Evolutionary conservation across 169 alveolate genomes (phyloP).

Genomic region (Plasmodium billcollinsi): DNA sequence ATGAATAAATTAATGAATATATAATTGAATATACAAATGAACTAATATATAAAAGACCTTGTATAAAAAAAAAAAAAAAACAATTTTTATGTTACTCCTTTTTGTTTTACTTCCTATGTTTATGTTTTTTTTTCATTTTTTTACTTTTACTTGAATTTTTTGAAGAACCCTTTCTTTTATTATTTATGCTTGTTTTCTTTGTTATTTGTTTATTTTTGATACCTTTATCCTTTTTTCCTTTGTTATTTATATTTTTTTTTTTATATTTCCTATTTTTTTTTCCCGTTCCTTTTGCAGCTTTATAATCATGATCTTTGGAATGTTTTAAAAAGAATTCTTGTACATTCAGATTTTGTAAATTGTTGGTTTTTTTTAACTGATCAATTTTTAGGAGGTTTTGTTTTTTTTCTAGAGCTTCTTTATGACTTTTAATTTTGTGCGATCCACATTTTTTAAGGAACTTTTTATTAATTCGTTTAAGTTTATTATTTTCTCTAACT

Average conservation of each 20-base stretch:
- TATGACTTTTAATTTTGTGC: constrained; percentile 24
- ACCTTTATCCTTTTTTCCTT: background rate
- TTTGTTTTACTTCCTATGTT: too few species aligned
- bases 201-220: background rate
- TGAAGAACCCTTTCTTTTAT: background rate
- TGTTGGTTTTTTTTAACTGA: constrained; percentile 11
- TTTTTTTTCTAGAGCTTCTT: constrained; percentile 64
- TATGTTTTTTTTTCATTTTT: too few species aligned
- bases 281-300: too few species aligned
- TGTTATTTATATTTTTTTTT: background rate
- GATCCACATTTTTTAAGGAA: constrained; percentile 65
- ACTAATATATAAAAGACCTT: too few species aligned
- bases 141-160: background rate
- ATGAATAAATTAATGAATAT: too few species aligned
- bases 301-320: constrained; percentile 13
- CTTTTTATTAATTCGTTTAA: constrained; percentile 63
- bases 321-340: constrained; percentile 49
- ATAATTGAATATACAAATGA: too few species aligned
- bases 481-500: constrained; percentile 37
- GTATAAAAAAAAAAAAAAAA: too few species aligned
- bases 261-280: background rate
- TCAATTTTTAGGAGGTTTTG: constrained; percentile 42
- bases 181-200: background rate
- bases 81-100: too few species aligned
- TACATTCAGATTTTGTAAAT: constrained; percentile 25